Conservation (phyloP, 805 yeast genomes). For the Candida morakotiae region DNA sequence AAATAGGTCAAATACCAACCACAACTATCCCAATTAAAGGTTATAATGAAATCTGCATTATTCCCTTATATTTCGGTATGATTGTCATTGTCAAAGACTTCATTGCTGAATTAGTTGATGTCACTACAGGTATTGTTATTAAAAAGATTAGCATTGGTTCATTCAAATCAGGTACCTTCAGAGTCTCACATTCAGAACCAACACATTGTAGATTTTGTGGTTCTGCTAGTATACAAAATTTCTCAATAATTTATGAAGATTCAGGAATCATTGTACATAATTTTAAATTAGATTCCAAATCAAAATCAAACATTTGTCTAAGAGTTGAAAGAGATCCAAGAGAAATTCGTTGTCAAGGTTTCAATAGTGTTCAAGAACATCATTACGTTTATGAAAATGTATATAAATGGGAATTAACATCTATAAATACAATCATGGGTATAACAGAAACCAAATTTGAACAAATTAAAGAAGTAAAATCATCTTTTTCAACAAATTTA, state of each 20-base stretch:
- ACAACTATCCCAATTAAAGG: constrained; percentile 4
- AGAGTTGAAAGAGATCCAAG: constrained; percentile 91
- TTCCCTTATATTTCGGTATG: constrained; percentile 64
- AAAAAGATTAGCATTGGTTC: constrained; percentile 58
- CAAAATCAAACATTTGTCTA: constrained; percentile 75
- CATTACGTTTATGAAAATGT: constrained; percentile 62
- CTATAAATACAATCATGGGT: constrained; percentile 73
- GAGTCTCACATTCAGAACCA: constrained; percentile 78
- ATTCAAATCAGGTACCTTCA: constrained; percentile 55
- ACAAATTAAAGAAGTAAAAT: constrained; percentile 4
- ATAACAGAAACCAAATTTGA: constrained; percentile 9
- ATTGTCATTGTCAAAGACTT: constrained; percentile 54
- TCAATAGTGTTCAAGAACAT: constrained; percentile 68
- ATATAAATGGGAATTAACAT: constrained; percentile 79
- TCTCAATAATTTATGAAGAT: constrained; percentile 70
- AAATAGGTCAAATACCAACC: constrained; percentile 5
- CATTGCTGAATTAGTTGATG: constrained; percentile 67
- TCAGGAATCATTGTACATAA: constrained; percentile 66
- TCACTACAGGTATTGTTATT: constrained; percentile 71
- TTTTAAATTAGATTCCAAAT: constrained; percentile 64
- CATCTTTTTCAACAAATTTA: constrained; percentile 1
- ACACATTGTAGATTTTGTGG: constrained; percentile 91
- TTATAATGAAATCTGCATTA: constrained; percentile 4
- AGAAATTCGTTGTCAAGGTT: constrained; percentile 86
- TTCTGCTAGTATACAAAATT: constrained; percentile 70